Evolutionary conservation across 2,329 filamentous ascomycete species (phyloP).

Genomic region (Arthrobotrys musiformis): DNA sequence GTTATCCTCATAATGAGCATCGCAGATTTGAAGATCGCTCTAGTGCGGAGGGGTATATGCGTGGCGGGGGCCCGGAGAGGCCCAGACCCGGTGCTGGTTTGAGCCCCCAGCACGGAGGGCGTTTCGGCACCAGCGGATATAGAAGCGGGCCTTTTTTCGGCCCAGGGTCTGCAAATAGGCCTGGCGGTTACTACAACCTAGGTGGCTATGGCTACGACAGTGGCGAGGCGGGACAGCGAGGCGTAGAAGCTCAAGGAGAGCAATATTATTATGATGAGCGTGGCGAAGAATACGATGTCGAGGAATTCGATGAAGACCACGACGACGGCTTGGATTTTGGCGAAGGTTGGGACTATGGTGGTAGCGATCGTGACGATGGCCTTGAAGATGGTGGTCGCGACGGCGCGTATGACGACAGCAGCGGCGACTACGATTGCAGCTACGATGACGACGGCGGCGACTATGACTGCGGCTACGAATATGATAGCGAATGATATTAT

Average conservation of each 20-base stretch:
- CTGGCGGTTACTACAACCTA: no score
- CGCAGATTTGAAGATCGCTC: conserved; percentile 5
- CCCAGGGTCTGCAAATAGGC: no score
- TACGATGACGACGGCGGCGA: background rate
- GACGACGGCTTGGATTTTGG: background rate
- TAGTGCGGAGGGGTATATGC: background rate
- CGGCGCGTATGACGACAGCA: background rate
- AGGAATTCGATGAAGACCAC: background rate
- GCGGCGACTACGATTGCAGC: background rate
- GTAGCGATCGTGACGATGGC: background rate
- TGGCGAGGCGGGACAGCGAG: no score
- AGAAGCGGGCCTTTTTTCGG: no score
- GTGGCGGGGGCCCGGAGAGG: background rate
- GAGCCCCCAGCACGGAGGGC: background rate
- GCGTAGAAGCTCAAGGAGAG: no score
- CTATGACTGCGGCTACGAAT: background rate
- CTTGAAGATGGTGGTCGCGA: background rate
- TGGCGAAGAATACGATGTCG: background rate
- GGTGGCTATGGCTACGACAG: no score
- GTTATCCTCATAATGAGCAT: conserved; percentile 26
- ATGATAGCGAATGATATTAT: no score
- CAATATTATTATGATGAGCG: no score
- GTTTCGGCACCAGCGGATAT: no score
- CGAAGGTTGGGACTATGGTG: conserved; percentile 3
- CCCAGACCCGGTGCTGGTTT: no score